Conservation (phyloP, 768 basidiomycete genomes). For the Collybia mongolica region DNA sequence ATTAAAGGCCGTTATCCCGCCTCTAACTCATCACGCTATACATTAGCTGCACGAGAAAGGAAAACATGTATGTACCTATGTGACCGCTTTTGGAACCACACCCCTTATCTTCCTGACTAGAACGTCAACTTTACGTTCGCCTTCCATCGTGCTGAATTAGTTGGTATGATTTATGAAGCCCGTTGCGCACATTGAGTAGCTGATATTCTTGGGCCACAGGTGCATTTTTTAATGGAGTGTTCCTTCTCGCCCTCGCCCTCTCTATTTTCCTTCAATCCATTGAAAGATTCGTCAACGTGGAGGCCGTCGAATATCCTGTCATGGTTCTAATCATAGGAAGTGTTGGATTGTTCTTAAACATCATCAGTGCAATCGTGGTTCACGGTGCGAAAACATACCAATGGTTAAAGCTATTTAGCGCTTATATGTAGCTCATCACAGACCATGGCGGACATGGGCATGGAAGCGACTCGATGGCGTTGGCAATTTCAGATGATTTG, state of each 20-base stretch:
- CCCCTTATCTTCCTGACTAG: constrained; percentile 21
- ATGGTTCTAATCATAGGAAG: constrained; percentile 48
- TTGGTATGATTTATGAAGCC: constrained; percentile 34
- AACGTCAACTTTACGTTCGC: constrained; percentile 52
- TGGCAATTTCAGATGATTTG: constrained; percentile 2
- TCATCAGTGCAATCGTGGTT: constrained; percentile 45
- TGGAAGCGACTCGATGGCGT: constrained; percentile 17
- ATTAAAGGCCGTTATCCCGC: not conserved
- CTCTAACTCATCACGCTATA: not conserved
- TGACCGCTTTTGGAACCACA: not conserved
- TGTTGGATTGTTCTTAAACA: constrained; percentile 46
- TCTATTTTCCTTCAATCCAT: constrained; percentile 51
- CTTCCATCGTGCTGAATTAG: constrained; percentile 54
- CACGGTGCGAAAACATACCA: constrained; percentile 33
- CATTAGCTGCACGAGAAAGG: constrained; percentile 42
- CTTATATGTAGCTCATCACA: constrained; percentile 9
- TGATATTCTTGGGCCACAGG: constrained; percentile 28
- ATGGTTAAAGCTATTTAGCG: not conserved
- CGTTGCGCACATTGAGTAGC: not conserved
- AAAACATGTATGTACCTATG: constrained; percentile 32
- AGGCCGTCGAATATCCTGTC: constrained; percentile 39
- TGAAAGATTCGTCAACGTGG: constrained; percentile 50
- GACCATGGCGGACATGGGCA: constrained; percentile 46
- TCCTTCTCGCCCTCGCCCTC: constrained; percentile 49
- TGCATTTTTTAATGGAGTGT: constrained; percentile 54